Evolutionary conservation across 148 eudicot genomes (phyloP).

Genomic region (Amaranthus hypochondriacus): DNA sequence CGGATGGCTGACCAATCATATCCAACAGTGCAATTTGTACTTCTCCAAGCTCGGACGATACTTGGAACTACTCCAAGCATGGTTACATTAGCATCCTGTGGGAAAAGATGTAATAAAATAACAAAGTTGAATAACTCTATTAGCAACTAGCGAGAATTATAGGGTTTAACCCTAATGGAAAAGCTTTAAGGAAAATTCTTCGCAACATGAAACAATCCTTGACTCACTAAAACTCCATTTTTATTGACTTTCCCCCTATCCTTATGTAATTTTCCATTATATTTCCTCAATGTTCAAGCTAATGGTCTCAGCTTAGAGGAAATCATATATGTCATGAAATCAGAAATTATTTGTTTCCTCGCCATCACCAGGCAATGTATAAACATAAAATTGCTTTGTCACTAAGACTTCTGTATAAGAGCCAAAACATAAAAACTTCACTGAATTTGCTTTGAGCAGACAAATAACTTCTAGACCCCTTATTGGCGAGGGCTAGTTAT

Average conservation of each 20-base stretch:
- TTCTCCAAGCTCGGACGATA: conserved; percentile 88
- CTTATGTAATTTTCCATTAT: neutral
- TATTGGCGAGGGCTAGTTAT: neutral
- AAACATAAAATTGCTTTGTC: neutral
- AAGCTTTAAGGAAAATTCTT: neutral
- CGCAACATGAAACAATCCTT: neutral
- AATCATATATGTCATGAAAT: neutral
- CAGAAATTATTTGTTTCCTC: neutral
- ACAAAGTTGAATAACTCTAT: neutral
- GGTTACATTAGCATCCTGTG: conserved; percentile 87
- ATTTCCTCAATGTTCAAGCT: neutral
- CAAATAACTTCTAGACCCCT: neutral
- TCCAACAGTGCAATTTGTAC: conserved; percentile 56
- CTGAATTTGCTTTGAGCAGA: neutral
- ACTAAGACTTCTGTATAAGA: neutral
- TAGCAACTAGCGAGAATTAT: neutral
- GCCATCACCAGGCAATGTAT: neutral
- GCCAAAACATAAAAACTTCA: neutral
- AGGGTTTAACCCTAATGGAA: neutral
- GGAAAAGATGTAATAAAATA: conserved; percentile 11
- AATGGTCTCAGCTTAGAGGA: neutral
- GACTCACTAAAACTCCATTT: neutral
- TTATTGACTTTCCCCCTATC: neutral
- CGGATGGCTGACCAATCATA: conserved; percentile 92
- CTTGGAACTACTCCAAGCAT: conserved; percentile 97